A percentile compares a stretch with the other conserved stretches of the same genome.
These are phyloP conservation scores for Globisporangium megalacanthum DNA, from an alignment of 352 stramenopile species.

Conservation along the genomic window DNA sequence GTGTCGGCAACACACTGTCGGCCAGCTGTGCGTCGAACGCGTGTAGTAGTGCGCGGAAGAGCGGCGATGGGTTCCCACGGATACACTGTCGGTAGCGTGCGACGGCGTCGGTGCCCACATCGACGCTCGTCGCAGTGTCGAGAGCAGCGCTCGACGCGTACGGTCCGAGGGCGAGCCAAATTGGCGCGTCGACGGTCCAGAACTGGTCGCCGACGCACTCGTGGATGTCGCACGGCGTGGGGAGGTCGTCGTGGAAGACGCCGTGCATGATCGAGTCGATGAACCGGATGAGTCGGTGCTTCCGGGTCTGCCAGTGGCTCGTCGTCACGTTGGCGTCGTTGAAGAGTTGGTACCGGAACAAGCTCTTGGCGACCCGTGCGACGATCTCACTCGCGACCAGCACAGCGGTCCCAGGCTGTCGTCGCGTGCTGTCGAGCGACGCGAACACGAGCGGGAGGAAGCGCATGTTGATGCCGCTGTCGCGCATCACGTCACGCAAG, in stretches of 20 bases:
- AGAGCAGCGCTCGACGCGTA: slow-evolving; percentile 57
- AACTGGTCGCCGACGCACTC: slow-evolving; percentile 61
- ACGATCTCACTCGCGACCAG: slow-evolving; percentile 71
- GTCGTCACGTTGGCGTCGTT: slow-evolving; percentile 36
- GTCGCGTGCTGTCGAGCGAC: slow-evolving; percentile 20
- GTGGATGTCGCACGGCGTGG: slow-evolving; percentile 19
- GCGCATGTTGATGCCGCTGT: slow-evolving; percentile 58
- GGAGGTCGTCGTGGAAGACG: slow-evolving; percentile 45
- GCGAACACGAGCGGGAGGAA: slow-evolving; percentile 70
- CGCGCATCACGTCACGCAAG: slow-evolving; percentile 48
- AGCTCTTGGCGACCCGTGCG: slow-evolving; percentile 59
- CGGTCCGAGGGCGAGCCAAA: slow-evolving; percentile 54
- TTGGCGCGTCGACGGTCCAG: slow-evolving; percentile 61
- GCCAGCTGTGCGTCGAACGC: slow-evolving; percentile 48
- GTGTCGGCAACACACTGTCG: slow-evolving; percentile 41
- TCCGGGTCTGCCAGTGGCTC: slow-evolving; percentile 50
- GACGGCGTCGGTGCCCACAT: slow-evolving; percentile 8
- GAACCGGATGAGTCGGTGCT: slow-evolving; percentile 51
- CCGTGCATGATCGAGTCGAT: slow-evolving; percentile 69
- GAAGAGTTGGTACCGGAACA: slow-evolving; percentile 61
- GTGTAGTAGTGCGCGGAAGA: slow-evolving; percentile 56
- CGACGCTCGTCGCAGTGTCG: slow-evolving; percentile 3
- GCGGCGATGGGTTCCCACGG: slow-evolving; percentile 42
- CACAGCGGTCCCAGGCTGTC: slow-evolving; percentile 45
- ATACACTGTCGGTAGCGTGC: slow-evolving; percentile 45